Percentiles rank a stretch among this genome's conserved stretches.
Conservation (phyloP, 352 stramenopile species). For the Globisporangium nagaii region DNA sequence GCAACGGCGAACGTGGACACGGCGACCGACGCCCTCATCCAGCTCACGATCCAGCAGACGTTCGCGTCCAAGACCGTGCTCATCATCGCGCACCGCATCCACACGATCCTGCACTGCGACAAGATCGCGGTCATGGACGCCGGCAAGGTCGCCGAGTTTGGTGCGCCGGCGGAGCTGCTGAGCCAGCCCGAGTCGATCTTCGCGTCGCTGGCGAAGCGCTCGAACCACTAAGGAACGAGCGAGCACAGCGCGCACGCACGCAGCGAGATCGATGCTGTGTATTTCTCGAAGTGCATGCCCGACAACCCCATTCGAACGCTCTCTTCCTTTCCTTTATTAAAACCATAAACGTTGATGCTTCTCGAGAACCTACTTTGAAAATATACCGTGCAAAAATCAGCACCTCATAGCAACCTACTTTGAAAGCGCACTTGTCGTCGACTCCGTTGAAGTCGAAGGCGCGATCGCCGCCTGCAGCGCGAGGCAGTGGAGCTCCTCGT, state of each 20-base stretch:
- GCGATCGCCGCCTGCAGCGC: constrained; percentile 52
- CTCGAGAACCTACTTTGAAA: no score
- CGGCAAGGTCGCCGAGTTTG: constrained; percentile 83
- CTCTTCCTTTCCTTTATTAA: no score
- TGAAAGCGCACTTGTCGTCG: no score
- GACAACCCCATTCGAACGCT: no score
- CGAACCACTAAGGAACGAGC: no score
- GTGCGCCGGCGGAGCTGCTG: constrained; percentile 62
- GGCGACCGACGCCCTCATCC: constrained; percentile 55
- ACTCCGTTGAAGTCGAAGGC: no score
- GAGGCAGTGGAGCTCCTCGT: constrained; percentile 73
- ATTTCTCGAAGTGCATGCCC: no score
- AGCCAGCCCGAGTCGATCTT: constrained; percentile 24
- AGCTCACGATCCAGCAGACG: constrained; percentile 29
- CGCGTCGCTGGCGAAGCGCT: constrained; percentile 17
- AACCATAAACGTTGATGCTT: no score
- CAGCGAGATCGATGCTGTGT: no score
- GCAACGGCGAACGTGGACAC: constrained; percentile 90
- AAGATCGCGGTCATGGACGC: constrained; percentile 89
- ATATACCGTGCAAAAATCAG: no score
- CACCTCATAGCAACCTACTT: no score
- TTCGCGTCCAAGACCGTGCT: constrained; percentile 90
- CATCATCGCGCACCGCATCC: constrained; percentile 93
- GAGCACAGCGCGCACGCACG: no score
- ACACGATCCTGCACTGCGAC: constrained; percentile 95